Percentiles rank a stretch among this genome's conserved stretches.
Conservation (phyloP, 257 asterid genomes). For the Solanum peruvianum region DNA sequence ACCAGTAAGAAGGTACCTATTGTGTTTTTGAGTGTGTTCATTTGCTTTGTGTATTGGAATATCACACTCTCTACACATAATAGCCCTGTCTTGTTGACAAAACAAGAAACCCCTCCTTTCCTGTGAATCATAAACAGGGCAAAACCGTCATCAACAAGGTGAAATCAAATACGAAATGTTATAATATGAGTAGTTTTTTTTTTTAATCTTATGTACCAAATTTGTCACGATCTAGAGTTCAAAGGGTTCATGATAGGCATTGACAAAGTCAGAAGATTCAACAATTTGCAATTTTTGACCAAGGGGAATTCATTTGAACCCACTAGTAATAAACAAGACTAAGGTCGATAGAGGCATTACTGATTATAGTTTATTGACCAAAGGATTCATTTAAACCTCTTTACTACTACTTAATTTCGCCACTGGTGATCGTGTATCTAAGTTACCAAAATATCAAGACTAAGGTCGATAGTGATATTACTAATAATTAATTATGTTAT, state of each 20-base stretch:
- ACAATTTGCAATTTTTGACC: background rate
- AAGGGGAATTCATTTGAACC: background rate
- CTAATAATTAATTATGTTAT: background rate
- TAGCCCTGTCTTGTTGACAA: constrained; percentile 67
- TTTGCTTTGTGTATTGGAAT: constrained; percentile 48
- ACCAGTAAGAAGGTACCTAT: constrained; percentile 52
- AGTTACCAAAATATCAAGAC: background rate
- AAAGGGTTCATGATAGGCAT: accelerated
- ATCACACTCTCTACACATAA: constrained; percentile 63
- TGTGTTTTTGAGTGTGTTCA: constrained; percentile 43
- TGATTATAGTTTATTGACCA: background rate
- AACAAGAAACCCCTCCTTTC: constrained; percentile 55
- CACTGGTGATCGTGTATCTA: background rate
- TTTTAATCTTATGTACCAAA: background rate
- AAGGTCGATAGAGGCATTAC: background rate
- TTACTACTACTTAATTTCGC: background rate
- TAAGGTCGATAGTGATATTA: background rate
- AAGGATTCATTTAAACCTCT: background rate
- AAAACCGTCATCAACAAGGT: background rate
- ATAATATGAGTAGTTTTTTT: background rate
- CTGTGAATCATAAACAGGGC: constrained; percentile 1
- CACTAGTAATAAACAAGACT: background rate
- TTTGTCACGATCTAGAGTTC: background rate
- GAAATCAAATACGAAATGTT: background rate
- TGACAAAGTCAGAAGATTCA: background rate